Evolutionary conservation across 176 grass and related monocot species (phyloP).

Genomic region (Alopecurus myosuroides): DNA sequence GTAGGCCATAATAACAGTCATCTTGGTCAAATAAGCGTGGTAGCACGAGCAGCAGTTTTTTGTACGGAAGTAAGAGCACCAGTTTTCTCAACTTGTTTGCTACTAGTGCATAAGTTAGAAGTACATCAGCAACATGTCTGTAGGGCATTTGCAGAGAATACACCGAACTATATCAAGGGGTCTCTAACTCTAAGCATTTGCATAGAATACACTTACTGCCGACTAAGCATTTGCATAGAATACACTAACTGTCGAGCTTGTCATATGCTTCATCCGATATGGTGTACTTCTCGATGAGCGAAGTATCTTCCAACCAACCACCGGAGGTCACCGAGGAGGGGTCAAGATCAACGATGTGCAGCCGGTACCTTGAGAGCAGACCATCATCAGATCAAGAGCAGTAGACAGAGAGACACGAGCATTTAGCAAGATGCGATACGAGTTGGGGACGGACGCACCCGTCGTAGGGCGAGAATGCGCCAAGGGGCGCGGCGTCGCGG

Average conservation of each 20-base stretch:
- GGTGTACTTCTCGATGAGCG: constrained; percentile 86
- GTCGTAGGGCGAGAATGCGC: constrained; percentile 65
- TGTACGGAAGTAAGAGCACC: too few species aligned
- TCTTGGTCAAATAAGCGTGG: background rate
- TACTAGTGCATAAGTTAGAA: background rate
- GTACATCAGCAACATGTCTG: background rate
- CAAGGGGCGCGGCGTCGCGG: constrained; percentile 43
- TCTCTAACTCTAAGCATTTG: too few species aligned
- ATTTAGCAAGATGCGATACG: background rate
- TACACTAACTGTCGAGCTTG: constrained; percentile 68
- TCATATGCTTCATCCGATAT: constrained; percentile 90
- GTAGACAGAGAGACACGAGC: background rate
- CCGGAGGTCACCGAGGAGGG: constrained; percentile 81
- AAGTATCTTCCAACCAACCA: constrained; percentile 97
- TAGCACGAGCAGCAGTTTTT: too few species aligned
- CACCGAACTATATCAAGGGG: too few species aligned
- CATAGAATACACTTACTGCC: background rate
- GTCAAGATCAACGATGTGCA: constrained; percentile 91
- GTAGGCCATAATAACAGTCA: background rate
- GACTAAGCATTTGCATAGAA: background rate
- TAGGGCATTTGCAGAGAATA: too few species aligned
- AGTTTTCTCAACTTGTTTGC: background rate
- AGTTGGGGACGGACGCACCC: constrained; percentile 22
- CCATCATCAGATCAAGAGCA: background rate
- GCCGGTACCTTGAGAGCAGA: constrained; percentile 46